These are phyloP conservation scores for Trichophyton verrucosum DNA, from an alignment of 2,329 filamentous ascomycete species.

Conservation along the genomic window DNA sequence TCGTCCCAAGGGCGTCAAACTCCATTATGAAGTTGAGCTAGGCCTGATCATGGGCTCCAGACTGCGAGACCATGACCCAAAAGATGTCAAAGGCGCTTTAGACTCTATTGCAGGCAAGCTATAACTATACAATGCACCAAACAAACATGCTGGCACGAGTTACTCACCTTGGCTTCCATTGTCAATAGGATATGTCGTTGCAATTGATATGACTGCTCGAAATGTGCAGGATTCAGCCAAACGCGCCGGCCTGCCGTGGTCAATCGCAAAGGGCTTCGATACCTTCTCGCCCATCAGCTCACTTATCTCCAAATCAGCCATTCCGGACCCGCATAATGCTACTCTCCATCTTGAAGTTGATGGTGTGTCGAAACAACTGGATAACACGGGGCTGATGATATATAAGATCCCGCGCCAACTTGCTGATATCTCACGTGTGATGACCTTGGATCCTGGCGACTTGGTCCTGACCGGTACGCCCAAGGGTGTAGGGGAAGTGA, in stretches of 20 bases:
- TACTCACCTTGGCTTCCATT: not conserved
- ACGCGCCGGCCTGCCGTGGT: slow-evolving; percentile 91
- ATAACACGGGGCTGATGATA: slow-evolving; percentile 88
- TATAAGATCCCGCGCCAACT: slow-evolving; percentile 79
- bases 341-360: slow-evolving; percentile 82
- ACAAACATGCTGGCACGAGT: too few relatives aligned
- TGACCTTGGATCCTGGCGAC: slow-evolving; percentile 86
- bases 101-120: slow-evolving; percentile 63
- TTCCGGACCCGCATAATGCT: slow-evolving; percentile 77
- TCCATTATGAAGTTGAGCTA: slow-evolving; percentile 94
- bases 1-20: slow-evolving; percentile 65
- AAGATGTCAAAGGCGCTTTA: slow-evolving; percentile 63
- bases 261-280: slow-evolving; percentile 93
- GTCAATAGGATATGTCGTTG: slow-evolving; percentile 63
- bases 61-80: slow-evolving; percentile 59
- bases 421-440: slow-evolving; percentile 85
- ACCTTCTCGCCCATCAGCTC: slow-evolving; percentile 85
- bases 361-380: slow-evolving; percentile 61
- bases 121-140: slow-evolving; percentile 6
- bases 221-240: slow-evolving; percentile 96
- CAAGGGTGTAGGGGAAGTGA: slow-evolving; percentile 81
- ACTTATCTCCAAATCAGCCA: slow-evolving; percentile 64
- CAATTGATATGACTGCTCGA: slow-evolving; percentile 94
- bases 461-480: slow-evolving; percentile 94
- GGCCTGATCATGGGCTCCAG: slow-evolving; percentile 77